Evolutionary conservation across 208 protist genomes (phyloP), one percentile per base, ranked within the genome.

Genomic region (Leishmania aethiopica): DNA sequence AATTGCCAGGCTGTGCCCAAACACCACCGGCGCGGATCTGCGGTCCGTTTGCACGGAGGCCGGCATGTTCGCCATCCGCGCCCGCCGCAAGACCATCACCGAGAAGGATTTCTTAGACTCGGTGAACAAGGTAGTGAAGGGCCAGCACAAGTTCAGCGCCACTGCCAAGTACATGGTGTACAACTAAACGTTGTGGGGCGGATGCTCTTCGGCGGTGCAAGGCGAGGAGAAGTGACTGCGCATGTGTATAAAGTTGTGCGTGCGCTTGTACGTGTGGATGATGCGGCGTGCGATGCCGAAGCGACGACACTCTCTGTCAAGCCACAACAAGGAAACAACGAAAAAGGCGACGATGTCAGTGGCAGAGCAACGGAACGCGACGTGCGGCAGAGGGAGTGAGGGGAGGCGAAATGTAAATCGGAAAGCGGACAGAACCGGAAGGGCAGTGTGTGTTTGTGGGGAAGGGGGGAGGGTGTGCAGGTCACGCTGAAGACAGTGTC

Each of bases 51-150:
- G 99, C 91, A 99, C 99, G 28, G 99, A 99, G 94, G 99, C 99
- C 2, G 99, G 99, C 55, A 99, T 99, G 99, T 99, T 99, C 87
- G 99, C 99, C 49, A 99, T 99, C 76, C 94, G 99, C 53, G 99
- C 98, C 5, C 91, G 99, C 32, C 93, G 99, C 84, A 99, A 99
- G 94, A 97, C 98, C 8, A 99, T 99, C 67, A 99, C 96, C 42
- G 99, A 99, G 91, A 99, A 99, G 90, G 99, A 99, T 91, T 99
- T 99, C 84, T 83, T 99, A 2, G 99, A 99, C 60, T 97, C 99
- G 6, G 99, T 99, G 51, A 99, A 99, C 84, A 99, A 99, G 94
- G 99, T 99, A 60, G 99, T 99, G 87, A 99, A 99, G 93, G 99
- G 97, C 7, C 99, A 99, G 85, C 95, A 98, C 85, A 99, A 99